phyloP scores from a whole-genome alignment of 805 yeast species.

The Scheffersomyces ergatensis region DNA sequence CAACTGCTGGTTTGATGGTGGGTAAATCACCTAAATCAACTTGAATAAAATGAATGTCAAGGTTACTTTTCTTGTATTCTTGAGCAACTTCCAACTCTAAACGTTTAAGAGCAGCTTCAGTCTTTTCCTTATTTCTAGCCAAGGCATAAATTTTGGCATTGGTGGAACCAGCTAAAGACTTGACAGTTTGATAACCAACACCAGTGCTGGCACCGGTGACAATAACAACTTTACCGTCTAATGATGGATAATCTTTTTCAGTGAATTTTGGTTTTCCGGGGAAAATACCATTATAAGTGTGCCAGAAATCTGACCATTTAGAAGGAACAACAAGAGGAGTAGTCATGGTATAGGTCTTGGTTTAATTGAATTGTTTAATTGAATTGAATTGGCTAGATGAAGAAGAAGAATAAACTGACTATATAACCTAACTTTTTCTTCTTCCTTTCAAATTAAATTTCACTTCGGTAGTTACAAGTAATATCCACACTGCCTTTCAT shows the following conservation, averaged over 20 bases:
- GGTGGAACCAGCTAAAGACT: constrained; percentile 23
- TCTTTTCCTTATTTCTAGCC: constrained; percentile 32
- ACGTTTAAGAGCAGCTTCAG: constrained; percentile 21
- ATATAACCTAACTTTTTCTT: too few species aligned
- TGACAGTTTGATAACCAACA: constrained; percentile 25
- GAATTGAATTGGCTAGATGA: too few species aligned
- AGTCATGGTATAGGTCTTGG: neutral
- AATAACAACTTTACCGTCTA: constrained; percentile 34
- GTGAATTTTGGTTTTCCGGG: constrained; percentile 8
- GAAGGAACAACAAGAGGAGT: neutral
- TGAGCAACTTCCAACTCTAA: constrained; percentile 19
- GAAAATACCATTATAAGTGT: constrained; percentile 4
- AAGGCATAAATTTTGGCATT: constrained; percentile 33
- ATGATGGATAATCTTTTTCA: constrained; percentile 21
- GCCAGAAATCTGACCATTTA: neutral
- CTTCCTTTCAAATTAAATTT: too few species aligned
- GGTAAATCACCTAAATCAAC: constrained; percentile 39
- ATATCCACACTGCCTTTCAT: too few species aligned
- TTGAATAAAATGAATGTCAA: constrained; percentile 9
- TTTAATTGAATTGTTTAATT: too few species aligned
- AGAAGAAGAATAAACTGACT: too few species aligned
- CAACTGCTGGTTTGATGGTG: constrained; percentile 36
- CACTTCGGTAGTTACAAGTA: too few species aligned
- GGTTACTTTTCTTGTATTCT: constrained; percentile 6
- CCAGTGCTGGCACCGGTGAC: constrained; percentile 43